A percentile compares a stretch with the other conserved stretches of the same genome.
Evolutionary conservation across 192 early-diverging fungal species (phyloP).

Genomic region (Pilaira anomala): DNA sequence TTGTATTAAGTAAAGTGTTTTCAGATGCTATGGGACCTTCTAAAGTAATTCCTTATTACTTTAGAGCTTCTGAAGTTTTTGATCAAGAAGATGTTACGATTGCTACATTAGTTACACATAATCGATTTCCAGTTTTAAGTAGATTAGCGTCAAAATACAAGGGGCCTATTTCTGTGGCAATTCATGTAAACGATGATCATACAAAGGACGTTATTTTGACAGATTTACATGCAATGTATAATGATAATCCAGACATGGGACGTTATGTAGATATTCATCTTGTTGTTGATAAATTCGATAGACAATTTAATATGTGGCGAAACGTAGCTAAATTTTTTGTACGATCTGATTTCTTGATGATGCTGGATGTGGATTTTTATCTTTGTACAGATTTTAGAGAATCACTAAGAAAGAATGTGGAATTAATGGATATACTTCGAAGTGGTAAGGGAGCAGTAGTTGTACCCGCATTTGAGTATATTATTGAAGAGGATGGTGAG

Average conservation of each 20-base stretch:
- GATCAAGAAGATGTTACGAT: constrained; percentile 58
- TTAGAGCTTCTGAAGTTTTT: constrained; percentile 41
- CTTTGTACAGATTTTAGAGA: constrained; percentile 53
- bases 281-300: constrained; percentile 56
- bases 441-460: constrained; percentile 50
- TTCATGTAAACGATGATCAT: constrained; percentile 57
- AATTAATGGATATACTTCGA: constrained; percentile 43
- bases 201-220: constrained; percentile 43
- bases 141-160: constrained; percentile 50
- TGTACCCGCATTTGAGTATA: constrained; percentile 59
- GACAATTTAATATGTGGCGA: constrained; percentile 67
- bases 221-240: constrained; percentile 49
- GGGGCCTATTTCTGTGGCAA: constrained; percentile 55
- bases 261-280: constrained; percentile 57
- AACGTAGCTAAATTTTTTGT: constrained; percentile 63
- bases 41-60: constrained; percentile 62
- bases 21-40: constrained; percentile 57
- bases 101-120: constrained; percentile 54
- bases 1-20: constrained; percentile 56
- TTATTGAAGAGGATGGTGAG: constrained; percentile 49
- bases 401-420: constrained; percentile 29
- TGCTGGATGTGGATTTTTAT: constrained; percentile 61
- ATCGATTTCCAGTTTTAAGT: constrained; percentile 52
- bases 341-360: constrained; percentile 56
- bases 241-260: constrained; percentile 46